Evolutionary conservation across 176 grass and related monocot genomes (phyloP).

Genomic region (maize (Zea mays)): Zm-B73-REFERENCE-NAM-5.0 NC_050100.1:26415001-26415500

Average conservation of each 20-base stretch:
- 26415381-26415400: not conserved
- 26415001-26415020: no score
- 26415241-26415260: not conserved
- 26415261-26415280: not conserved
- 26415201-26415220: not conserved
- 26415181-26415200: not conserved
- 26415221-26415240: not conserved
- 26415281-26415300: not conserved
- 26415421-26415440: constrained; percentile 20
- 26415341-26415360: not conserved
- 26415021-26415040: no score
- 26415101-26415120: not conserved
- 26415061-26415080: not conserved
- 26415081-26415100: not conserved
- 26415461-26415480: constrained; percentile 43
- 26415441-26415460: constrained; percentile 59
- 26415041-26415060: not conserved
- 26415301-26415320: not conserved
- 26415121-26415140: not conserved
- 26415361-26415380: not conserved
- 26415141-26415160: not conserved
- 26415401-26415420: constrained; percentile 17
- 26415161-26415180: not conserved
- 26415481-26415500: constrained; percentile 61
- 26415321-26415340: not conserved